Base-by-base conservation (phyloP, 2,329 filamentous ascomycete genomes). In the Teratosphaeria pseudoeucalypti region DNA sequence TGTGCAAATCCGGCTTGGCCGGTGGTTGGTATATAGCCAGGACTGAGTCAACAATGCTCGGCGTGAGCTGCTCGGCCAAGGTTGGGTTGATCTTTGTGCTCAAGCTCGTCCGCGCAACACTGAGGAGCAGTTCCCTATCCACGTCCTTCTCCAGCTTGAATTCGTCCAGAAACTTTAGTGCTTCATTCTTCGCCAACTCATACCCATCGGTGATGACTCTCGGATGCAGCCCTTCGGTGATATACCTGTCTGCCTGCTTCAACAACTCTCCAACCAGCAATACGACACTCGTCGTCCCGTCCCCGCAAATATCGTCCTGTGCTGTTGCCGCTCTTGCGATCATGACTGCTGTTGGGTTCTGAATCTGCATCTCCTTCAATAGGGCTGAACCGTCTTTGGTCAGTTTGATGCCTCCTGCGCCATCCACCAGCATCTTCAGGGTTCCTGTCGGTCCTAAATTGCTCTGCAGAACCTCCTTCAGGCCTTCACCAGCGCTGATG, bases 381-480 rank as follows among this genome's bases (percentile, higher is more conserved):
- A 87, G 80, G 62, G 97, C 92, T 71, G 95, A 96, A 73, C 94
- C 94, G 78, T 99, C 94, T 77, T 99, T 99, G 69, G 94, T 99
- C 74, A 99, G 84, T 80, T 99, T 99, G 80, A 99, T 99, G 85
- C 75, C 79, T 67, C 83, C 83, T 62, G 83, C 78, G 64, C 83
- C 83, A 70, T 86, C 83, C 56, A 85, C 83, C 69, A 85, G 75
- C 92, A 97, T 97, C 81, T 97, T 97, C 70, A 97, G 87, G 47
- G 92, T 97, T 65, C 92, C 94, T 69, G 89, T 83, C 60, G 94
- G 94, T 69, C 94, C 94, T 67, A 99, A 76, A 76, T 99, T 99
- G 58, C 92, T 96, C 77, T 94, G 92, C 73, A 99, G 82, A 57
- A 99, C 94, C 73, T 79, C 75, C 66, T 80, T 77, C 56, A 81